phyloP scores from a whole-genome alignment of 148 eudicot genomes.

The Camellia lanceoleosa region DNA sequence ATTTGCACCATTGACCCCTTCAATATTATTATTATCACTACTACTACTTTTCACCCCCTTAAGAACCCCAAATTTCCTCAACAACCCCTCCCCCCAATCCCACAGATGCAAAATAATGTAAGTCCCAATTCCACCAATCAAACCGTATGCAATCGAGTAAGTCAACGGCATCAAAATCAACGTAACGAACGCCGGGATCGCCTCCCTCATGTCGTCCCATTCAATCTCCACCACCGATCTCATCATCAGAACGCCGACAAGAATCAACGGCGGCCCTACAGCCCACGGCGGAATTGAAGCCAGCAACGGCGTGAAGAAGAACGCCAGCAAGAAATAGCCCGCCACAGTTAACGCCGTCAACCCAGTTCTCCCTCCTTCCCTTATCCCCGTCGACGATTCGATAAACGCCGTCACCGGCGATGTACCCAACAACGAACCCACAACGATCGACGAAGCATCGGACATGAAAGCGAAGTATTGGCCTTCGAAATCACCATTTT shows the following conservation, averaged over 20 bases:
- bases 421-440: slow-evolving; percentile 79
- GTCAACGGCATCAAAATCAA: slow-evolving; percentile 75
- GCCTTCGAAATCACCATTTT: slow-evolving; percentile 70
- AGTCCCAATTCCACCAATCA: slow-evolving; percentile 93
- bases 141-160: slow-evolving; percentile 80
- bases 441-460: slow-evolving; percentile 71
- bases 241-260: slow-evolving; percentile 90
- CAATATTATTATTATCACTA: slow-evolving; percentile 21
- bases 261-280: slow-evolving; percentile 78
- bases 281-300: slow-evolving; percentile 94
- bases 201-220: slow-evolving; percentile 78
- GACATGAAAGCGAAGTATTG: slow-evolving; percentile 91
- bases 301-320: slow-evolving; percentile 71
- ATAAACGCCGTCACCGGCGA: slow-evolving; percentile 80
- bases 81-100: slow-evolving; percentile 58
- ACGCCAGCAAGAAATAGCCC: slow-evolving; percentile 56
- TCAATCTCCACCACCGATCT: slow-evolving; percentile 69
- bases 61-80: slow-evolving; percentile 44
- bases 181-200: slow-evolving; percentile 79
- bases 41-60: slow-evolving; percentile 22
- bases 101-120: slow-evolving; percentile 62
- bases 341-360: slow-evolving; percentile 69
- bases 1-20: slow-evolving; percentile 3
- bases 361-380: slow-evolving; percentile 74
- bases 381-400: slow-evolving; percentile 79